Percentiles rank a stretch among this genome's conserved stretches.
Evolutionary conservation across 768 basidiomycete species (phyloP).

Genomic region (Trametes sanguinea): DNA sequence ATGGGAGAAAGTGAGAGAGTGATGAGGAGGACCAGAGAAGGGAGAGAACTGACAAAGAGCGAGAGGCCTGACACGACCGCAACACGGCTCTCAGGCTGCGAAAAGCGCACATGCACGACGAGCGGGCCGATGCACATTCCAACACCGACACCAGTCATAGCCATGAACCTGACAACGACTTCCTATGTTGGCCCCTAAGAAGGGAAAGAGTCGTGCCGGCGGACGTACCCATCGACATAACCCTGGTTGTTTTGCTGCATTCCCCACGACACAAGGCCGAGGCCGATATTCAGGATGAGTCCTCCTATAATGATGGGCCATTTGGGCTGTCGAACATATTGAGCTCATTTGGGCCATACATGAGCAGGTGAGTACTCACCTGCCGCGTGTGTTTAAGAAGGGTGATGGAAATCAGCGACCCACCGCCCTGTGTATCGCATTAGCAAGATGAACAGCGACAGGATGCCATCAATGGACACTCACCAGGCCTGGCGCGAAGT

Average conservation of each 20-base stretch:
- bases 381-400: slow-evolving; percentile 41
- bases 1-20: neutral
- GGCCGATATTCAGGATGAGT: slow-evolving; percentile 39
- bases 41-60: slow-evolving; percentile 43
- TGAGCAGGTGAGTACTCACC: slow-evolving; percentile 26
- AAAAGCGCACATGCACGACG: slow-evolving; percentile 48
- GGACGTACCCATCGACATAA: slow-evolving; percentile 39
- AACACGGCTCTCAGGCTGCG: slow-evolving; percentile 40
- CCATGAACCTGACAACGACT: slow-evolving; percentile 41
- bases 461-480: slow-evolving; percentile 12
- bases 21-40: neutral
- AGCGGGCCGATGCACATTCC: slow-evolving; percentile 44
- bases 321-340: slow-evolving; percentile 37
- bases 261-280: slow-evolving; percentile 46
- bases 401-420: slow-evolving; percentile 37
- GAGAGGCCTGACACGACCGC: slow-evolving; percentile 46
- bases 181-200: too few relatives aligned
- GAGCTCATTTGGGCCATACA: neutral
- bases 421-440: slow-evolving; percentile 37
- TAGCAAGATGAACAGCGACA: too few relatives aligned
- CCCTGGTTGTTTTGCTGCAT: slow-evolving; percentile 40
- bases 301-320: slow-evolving; percentile 44
- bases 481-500: slow-evolving; percentile 52
- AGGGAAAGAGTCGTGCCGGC: neutral
- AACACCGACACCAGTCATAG: slow-evolving; percentile 45